phyloP scores from a whole-genome alignment of 345 rosid species.

The Pistacia integerrima region DNA sequence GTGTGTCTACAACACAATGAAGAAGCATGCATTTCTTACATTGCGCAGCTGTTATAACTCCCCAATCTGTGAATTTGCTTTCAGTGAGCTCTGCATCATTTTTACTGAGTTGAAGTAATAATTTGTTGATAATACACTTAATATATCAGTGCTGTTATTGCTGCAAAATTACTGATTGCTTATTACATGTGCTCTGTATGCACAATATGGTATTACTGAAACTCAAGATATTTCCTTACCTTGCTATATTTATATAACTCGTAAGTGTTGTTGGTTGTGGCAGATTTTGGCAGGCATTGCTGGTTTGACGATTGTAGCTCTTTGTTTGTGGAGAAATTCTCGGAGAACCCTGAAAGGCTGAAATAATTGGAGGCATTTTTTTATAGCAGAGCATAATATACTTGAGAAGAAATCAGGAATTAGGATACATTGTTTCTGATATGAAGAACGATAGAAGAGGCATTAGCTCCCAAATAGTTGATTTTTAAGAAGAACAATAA shows the following conservation, averaged over 20 bases:
- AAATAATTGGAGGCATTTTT: slow-evolving; percentile 26
- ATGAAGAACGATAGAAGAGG: neutral
- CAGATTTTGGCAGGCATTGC: slow-evolving; percentile 74
- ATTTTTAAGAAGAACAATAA: neutral
- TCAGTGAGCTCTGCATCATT: neutral
- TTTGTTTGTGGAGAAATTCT: slow-evolving; percentile 69
- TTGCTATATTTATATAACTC: neutral
- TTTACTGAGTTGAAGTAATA: neutral
- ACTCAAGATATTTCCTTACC: neutral
- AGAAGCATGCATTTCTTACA: neutral
- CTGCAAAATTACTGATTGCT: neutral
- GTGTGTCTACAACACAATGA: neutral
- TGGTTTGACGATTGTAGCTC: slow-evolving; percentile 47
- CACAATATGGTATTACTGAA: neutral
- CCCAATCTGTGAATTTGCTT: neutral
- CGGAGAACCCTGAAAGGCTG: slow-evolving; percentile 24
- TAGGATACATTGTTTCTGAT: neutral
- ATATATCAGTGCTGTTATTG: neutral
- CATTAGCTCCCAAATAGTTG: neutral
- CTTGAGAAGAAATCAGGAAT: neutral
- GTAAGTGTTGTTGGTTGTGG: slow-evolving; percentile 21
- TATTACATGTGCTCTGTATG: neutral
- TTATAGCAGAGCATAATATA: neutral
- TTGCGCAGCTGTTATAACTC: neutral
- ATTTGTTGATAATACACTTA: too few species aligned